Evolutionary conservation across 2,329 filamentous ascomycete species (phyloP), one percentile per base, ranked within the genome.

Genomic region (Claviceps humidiphila): DNA sequence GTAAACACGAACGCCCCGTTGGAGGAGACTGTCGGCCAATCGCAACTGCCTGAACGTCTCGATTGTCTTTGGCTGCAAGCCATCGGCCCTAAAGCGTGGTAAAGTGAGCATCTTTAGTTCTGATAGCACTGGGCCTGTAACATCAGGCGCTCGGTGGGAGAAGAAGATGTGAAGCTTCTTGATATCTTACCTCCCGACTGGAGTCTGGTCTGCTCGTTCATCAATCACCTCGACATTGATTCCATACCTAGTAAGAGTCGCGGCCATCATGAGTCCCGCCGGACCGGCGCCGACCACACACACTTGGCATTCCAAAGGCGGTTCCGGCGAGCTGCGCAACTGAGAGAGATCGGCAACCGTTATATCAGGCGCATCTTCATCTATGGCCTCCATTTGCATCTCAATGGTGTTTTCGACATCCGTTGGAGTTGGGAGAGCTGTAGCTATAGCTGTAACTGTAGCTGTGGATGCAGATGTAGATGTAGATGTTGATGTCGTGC

Each of bases 41-140:
- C 83, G 74, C 72, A 89, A 80, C 67, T 87, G 84, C 56, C 80
- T 77, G 59, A 88, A 77, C 0, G 85, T 89, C 69, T 89, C 85
- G 59, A 89, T 86, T 1, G 84, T 85, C 68, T 89, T 89, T 45
- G 85, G 85, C 61, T 89, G 85, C 50, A 89, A 71, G 42, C 85
- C 85, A 64, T 89, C 85, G 56, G 84, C 84, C 64, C 74, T 76
- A 59, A 3, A 26, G 34, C 53, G 55, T 47, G 50, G 49, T 22
- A 47, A 48, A 49, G 57, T 53, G 39, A 51, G 51, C 41, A 30
- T 48, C 34, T 44, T 17, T 26, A 20, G 43, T 26, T 20, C 26
- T 3, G 24, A 38, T 16, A 5, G 26, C 22, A 14, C n/a, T 13
- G 44, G 22, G 41, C 17, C n/a, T 26, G 20, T 5, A 42, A 34